Evolutionary conservation across 106 monocot genomes (phyloP).

Genomic region (Posidonia australis): DNA sequence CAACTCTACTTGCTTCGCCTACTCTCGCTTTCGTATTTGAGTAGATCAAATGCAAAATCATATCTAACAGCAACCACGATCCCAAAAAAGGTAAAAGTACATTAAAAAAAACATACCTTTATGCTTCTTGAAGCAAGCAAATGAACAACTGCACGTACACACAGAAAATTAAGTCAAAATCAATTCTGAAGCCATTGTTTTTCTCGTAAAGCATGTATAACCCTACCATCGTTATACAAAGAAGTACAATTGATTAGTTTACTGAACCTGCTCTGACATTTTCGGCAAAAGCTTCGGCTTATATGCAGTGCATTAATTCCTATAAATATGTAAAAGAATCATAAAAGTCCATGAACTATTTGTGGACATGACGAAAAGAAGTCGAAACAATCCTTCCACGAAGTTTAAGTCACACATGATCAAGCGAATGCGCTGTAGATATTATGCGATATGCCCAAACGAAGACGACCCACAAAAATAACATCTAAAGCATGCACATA

Average conservation of each 20-base stretch:
- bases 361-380: too few species aligned
- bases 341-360: too few species aligned
- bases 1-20: background rate
- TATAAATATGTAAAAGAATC: background rate
- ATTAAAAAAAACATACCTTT: constrained; percentile 32
- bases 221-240: background rate
- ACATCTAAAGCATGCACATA: background rate
- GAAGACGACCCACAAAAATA: too few species aligned
- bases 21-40: background rate
- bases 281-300: background rate
- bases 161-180: background rate
- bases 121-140: constrained; percentile 61
- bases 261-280: background rate
- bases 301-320: background rate
- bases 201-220: background rate
- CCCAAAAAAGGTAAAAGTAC: background rate
- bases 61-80: too few species aligned
- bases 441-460: too few species aligned
- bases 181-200: too few species aligned
- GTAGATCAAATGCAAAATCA: background rate
- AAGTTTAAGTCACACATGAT: too few species aligned
- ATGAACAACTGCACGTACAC: constrained; percentile 56
- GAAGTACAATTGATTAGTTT: background rate
- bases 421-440: too few species aligned
- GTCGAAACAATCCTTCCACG: too few species aligned